Conservation (phyloP, 2,329 filamentous ascomycete genomes). For the Pseudopyricularia cyperi region DNA sequence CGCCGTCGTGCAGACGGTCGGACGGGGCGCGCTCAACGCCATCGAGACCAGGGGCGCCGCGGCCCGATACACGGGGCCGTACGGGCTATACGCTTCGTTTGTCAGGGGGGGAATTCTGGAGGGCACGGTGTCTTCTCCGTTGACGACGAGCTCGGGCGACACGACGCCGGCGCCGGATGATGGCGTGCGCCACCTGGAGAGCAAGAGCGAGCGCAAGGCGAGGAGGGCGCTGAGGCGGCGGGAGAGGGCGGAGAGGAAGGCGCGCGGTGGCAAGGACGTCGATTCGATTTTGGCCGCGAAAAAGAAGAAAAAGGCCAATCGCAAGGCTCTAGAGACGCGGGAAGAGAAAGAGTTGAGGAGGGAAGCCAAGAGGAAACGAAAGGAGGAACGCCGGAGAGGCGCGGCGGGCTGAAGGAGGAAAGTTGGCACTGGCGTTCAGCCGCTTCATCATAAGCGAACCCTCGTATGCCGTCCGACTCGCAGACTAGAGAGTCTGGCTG, state of each 20-base stretch:
- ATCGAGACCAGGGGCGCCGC: constrained; percentile 31
- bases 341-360: constrained; percentile 22
- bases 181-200: constrained; percentile 9
- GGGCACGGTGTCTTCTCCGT: constrained; percentile 43
- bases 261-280: constrained; percentile 18
- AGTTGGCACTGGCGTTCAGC: background rate
- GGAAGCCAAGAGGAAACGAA: constrained; percentile 17
- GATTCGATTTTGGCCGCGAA: constrained; percentile 2
- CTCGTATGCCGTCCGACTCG: background rate
- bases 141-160: constrained; percentile 10
- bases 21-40: constrained; percentile 38
- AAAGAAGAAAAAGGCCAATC: constrained; percentile 1
- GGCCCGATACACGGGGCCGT: constrained; percentile 44
- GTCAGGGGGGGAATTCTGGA: constrained; percentile 67
- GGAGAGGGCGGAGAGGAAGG: constrained; percentile 14
- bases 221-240: constrained; percentile 21
- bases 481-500: constrained; percentile 10
- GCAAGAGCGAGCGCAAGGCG: constrained; percentile 17
- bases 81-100: constrained; percentile 71
- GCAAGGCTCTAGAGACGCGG: constrained; percentile 9
- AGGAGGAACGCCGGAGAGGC: constrained; percentile 13
- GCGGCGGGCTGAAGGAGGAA: constrained; percentile 15
- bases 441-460: background rate
- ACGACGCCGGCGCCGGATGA: constrained; percentile 11
- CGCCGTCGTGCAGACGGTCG: constrained; percentile 41